Evolutionary conservation across 2,329 filamentous ascomycete genomes (phyloP).

Genomic region (Aspergillus aculeatus): DNA sequence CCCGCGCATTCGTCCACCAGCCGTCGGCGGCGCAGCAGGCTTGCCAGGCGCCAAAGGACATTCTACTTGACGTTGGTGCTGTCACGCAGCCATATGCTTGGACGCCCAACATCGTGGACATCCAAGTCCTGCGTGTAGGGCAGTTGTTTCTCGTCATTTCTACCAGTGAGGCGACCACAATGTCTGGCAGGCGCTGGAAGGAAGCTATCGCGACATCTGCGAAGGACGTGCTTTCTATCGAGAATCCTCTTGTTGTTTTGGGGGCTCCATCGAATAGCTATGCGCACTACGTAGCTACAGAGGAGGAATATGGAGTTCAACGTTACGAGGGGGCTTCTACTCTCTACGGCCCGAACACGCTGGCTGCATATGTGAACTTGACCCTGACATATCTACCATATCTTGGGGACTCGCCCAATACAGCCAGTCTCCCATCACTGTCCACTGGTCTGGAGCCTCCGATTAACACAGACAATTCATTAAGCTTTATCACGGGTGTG

Average conservation of each 20-base stretch:
- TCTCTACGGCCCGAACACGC: slow-evolving; percentile 76
- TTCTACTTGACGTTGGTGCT: slow-evolving; percentile 85
- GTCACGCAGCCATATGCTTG: slow-evolving; percentile 76
- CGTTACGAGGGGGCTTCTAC: slow-evolving; percentile 95
- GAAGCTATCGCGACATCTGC: slow-evolving; percentile 62
- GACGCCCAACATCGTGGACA: slow-evolving; percentile 87
- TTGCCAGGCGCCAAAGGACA: slow-evolving; percentile 79
- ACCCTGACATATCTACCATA: slow-evolving; percentile 71
- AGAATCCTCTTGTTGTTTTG: slow-evolving; percentile 70
- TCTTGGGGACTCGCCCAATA: slow-evolving; percentile 51
- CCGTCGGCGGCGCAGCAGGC: slow-evolving; percentile 67
- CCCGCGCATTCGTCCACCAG: slow-evolving; percentile 68
- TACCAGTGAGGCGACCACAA: slow-evolving; percentile 86
- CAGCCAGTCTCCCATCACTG: slow-evolving; percentile 43
- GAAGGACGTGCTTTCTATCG: slow-evolving; percentile 50
- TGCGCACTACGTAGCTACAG: slow-evolving; percentile 75
- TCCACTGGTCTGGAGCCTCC: slow-evolving; percentile 65
- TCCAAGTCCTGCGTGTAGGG: slow-evolving; percentile 81
- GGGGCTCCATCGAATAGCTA: slow-evolving; percentile 91
- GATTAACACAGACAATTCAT: slow-evolving; percentile 71
- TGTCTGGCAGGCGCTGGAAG: slow-evolving; percentile 87
- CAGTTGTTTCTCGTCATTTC: slow-evolving; percentile 81
- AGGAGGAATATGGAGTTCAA: slow-evolving; percentile 79
- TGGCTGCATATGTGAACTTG: slow-evolving; percentile 84
- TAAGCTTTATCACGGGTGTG: slow-evolving; percentile 78